Conservation (phyloP, 208 protist genomes). For the Trypanosoma conorhini region DNA sequence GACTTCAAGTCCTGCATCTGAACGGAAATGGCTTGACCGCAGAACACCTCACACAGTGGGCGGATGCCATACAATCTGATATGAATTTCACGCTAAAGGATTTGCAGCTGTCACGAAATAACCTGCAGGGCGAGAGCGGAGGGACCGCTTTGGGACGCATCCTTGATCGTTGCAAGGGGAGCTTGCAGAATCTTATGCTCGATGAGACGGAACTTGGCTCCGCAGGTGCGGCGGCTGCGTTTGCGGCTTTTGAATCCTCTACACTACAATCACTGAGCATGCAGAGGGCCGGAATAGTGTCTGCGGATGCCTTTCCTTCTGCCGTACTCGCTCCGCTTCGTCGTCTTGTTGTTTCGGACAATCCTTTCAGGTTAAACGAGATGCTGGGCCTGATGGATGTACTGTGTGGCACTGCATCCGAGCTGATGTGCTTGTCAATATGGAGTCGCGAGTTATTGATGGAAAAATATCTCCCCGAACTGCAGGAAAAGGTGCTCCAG, state of each 20-base stretch:
- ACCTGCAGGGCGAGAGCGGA: conserved; percentile 35
- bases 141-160: conserved; percentile 38
- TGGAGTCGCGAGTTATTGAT: conserved; percentile 70
- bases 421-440: conserved; percentile 50
- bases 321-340: conserved; percentile 35
- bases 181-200: conserved; percentile 54
- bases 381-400: conserved; percentile 33
- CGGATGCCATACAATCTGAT: conserved; percentile 20
- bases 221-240: conserved; percentile 29
- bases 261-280: conserved; percentile 44
- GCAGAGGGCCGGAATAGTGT: conserved; percentile 36
- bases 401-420: conserved; percentile 19
- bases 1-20: conserved; percentile 53
- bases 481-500: conserved; percentile 33
- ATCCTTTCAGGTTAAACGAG: conserved; percentile 27
- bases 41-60: conserved; percentile 53
- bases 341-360: conserved; percentile 53
- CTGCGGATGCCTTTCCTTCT: conserved; percentile 29
- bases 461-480: conserved; percentile 33
- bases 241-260: conserved; percentile 31
- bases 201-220: conserved; percentile 52
- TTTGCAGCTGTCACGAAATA: conserved; percentile 64
- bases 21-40: conserved; percentile 42
- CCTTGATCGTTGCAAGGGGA: conserved; percentile 37
- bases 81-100: conserved; percentile 30